Evolutionary conservation across 2,329 filamentous ascomycete genomes (phyloP).

Genomic region (Diplodia sapinea): DNA sequence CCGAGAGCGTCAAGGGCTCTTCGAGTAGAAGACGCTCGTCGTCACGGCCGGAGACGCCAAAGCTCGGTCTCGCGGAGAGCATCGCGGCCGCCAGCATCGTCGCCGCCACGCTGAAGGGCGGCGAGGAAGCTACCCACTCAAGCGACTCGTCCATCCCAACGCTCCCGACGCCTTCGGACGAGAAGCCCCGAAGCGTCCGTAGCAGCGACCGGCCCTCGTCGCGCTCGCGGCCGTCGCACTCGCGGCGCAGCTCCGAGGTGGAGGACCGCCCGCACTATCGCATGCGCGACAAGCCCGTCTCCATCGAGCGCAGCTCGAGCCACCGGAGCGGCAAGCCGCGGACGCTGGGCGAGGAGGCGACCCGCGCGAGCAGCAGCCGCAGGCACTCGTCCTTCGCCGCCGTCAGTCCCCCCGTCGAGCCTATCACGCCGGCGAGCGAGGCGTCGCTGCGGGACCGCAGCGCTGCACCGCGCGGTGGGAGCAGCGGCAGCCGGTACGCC

Average conservation of each 20-base stretch:
- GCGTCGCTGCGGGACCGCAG: slow-evolving; percentile 16
- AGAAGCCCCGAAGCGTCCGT: slow-evolving; percentile 1
- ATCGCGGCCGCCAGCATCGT: not conserved
- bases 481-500: slow-evolving; percentile 4
- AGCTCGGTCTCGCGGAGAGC: not conserved
- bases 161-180: not conserved
- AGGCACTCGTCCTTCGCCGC: slow-evolving; percentile 18
- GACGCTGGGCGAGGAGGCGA: slow-evolving; percentile 3
- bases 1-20: not conserved
- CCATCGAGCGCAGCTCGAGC: slow-evolving; percentile 19
- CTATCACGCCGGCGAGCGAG: slow-evolving; percentile 1
- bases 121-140: not conserved
- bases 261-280: slow-evolving; percentile 26
- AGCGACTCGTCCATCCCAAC: not conserved
- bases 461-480: not conserved
- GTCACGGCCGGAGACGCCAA: slow-evolving; percentile 14
- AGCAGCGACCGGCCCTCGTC: slow-evolving; percentile 22
- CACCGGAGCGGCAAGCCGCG: slow-evolving; percentile 10
- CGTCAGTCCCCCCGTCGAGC: not conserved
- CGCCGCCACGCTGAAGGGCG: not conserved
- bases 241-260: slow-evolving; percentile 9
- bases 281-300: slow-evolving; percentile 26
- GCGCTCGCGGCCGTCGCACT: slow-evolving; percentile 5
- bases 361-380: not conserved
- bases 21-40: slow-evolving; percentile 12